Evolutionary conservation across 176 grass and related monocot genomes (phyloP).

Genomic region (Zea luxurians): DNA sequence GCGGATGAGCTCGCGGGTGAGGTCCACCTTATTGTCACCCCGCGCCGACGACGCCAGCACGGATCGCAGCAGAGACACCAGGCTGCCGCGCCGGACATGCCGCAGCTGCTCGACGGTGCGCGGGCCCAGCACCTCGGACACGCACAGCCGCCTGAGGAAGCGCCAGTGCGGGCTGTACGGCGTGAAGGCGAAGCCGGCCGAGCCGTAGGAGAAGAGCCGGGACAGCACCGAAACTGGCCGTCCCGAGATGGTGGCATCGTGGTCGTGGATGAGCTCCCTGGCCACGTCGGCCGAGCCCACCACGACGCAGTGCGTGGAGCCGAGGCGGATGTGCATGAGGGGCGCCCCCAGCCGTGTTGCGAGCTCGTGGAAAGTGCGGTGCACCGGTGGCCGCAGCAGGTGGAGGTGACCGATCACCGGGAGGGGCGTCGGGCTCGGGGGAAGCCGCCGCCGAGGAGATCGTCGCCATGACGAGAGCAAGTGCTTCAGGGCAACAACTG

Average conservation of each 20-base stretch:
- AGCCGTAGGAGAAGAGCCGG: constrained; percentile 53
- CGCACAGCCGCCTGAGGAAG: constrained; percentile 62
- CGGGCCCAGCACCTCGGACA: constrained; percentile 59
- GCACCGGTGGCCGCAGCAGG: constrained; percentile 53
- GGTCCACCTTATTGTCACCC: constrained; percentile 1
- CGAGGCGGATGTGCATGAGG: constrained; percentile 54
- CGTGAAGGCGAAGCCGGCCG: constrained; percentile 63
- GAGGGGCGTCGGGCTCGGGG: constrained; percentile 53
- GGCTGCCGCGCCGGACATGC: constrained; percentile 45
- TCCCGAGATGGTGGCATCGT: constrained; percentile 62
- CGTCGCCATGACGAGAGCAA: not conserved
- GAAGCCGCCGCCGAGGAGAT: constrained; percentile 18
- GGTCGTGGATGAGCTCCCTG: constrained; percentile 42
- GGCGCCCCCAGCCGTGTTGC: constrained; percentile 25
- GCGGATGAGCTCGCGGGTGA: constrained; percentile 55
- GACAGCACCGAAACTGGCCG: constrained; percentile 50
- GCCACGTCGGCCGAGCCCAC: constrained; percentile 47
- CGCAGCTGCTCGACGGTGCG: constrained; percentile 64
- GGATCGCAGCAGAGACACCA: constrained; percentile 20
- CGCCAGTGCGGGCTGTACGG: constrained; percentile 64
- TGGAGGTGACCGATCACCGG: constrained; percentile 81
- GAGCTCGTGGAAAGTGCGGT: constrained; percentile 57
- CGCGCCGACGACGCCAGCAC: not conserved
- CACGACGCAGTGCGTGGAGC: constrained; percentile 52
- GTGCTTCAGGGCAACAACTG: not conserved